phyloP scores from a whole-genome alignment of 306 rosid genomes.

The Albizia julibrissin region DNA sequence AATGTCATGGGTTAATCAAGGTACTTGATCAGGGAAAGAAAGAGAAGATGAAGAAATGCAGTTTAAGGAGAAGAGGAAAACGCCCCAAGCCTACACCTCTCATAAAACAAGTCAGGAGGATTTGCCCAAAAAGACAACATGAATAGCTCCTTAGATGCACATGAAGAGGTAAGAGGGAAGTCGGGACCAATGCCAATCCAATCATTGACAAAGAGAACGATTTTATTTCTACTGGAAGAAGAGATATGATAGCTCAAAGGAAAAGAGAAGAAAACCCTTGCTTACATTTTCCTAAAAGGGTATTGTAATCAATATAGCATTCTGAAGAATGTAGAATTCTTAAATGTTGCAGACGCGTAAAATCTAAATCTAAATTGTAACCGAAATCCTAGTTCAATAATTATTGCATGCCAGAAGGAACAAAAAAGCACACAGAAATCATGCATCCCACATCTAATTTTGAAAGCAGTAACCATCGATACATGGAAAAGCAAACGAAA shows the following conservation, averaged over 20 bases:
- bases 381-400: background rate
- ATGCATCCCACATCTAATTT: background rate
- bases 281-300: background rate
- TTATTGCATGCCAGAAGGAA: background rate
- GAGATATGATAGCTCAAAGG: background rate
- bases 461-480: background rate
- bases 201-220: background rate
- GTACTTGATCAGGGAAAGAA: background rate
- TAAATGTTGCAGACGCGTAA: background rate
- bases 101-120: background rate
- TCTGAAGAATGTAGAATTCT: background rate
- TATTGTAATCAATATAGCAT: slow-evolving; percentile 9
- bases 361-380: background rate
- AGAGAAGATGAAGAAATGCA: background rate
- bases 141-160: background rate
- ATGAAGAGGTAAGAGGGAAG: background rate
- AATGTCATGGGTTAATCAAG: background rate
- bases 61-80: background rate
- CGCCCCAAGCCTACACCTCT: background rate
- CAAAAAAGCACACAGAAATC: background rate
- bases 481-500: background rate
- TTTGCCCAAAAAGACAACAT: background rate
- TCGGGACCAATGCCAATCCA: background rate
- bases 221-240: background rate
- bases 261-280: background rate